Percentiles rank a stretch among this genome's conserved stretches.
Conservation (phyloP, 441 rosid genomes). For the Pelargonium myrrhifolium region DNA sequence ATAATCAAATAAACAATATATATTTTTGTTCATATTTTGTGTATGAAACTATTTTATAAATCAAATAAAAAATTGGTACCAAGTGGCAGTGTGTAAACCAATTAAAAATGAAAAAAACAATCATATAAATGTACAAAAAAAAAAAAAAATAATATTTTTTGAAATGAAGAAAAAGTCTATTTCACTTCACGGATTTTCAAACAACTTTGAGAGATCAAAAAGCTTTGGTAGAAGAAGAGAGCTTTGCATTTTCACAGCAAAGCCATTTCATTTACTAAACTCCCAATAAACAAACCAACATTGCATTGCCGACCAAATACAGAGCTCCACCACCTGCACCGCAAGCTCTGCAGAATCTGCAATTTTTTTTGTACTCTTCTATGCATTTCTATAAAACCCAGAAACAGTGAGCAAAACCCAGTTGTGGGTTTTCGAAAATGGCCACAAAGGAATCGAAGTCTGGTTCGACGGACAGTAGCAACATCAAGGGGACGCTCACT, state of each 20-base stretch:
- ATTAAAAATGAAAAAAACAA: not conserved
- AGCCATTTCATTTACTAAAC: not conserved
- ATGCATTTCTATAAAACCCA: not conserved
- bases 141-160: not conserved
- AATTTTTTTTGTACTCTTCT: not conserved
- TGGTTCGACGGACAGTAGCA: slow-evolving; percentile 31
- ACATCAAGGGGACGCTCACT: slow-evolving; percentile 57
- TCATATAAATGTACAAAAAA: not conserved
- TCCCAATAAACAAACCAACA: not conserved
- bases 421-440: slow-evolving; percentile 22
- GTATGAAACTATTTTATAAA: too few species aligned
- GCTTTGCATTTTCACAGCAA: too few species aligned
- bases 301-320: not conserved
- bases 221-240: not conserved
- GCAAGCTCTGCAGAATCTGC: not conserved
- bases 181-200: not conserved
- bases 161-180: not conserved
- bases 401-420: slow-evolving; percentile 1
- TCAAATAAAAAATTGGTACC: too few species aligned
- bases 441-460: slow-evolving; percentile 44
- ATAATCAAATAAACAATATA: too few species aligned
- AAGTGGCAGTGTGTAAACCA: too few species aligned
- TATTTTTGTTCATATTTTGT: too few species aligned
- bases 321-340: not conserved
- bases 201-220: not conserved